These are phyloP conservation scores for Saccharomyces eubayanus DNA, from an alignment of 805 yeast genomes.

Conservation along the genomic window DNA sequence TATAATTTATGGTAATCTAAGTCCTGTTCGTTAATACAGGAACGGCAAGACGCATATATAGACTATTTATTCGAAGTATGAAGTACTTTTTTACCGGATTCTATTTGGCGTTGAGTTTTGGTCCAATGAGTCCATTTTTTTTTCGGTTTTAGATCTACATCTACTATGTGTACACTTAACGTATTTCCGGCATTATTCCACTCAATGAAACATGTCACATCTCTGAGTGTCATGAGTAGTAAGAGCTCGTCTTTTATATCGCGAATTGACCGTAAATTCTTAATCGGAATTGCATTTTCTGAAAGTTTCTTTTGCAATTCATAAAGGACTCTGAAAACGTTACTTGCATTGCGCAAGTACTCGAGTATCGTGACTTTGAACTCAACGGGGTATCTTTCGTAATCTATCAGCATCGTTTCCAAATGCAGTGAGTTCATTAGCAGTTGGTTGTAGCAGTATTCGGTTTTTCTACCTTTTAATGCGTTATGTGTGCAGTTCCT, in stretches of 20 bases:
- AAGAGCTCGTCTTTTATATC: constrained; percentile 17
- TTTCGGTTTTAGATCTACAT: constrained; percentile 45
- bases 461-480: constrained; percentile 13
- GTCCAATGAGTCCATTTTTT: constrained; percentile 43
- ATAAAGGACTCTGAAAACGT: constrained; percentile 17
- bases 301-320: constrained; percentile 16
- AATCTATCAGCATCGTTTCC: constrained; percentile 4
- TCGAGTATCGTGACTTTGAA: constrained; percentile 10
- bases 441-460: constrained; percentile 19
- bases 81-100: not conserved
- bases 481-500: constrained; percentile 27
- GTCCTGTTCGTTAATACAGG: not conserved
- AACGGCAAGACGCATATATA: not conserved
- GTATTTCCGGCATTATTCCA: constrained; percentile 10
- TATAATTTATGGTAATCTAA: not conserved
- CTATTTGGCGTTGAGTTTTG: constrained; percentile 30
- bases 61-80: not conserved
- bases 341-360: constrained; percentile 17
- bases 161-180: constrained; percentile 32
- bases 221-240: constrained; percentile 33
- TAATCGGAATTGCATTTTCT: not conserved
- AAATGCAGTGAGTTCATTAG: constrained; percentile 9
- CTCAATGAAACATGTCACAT: constrained; percentile 31
- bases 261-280: constrained; percentile 1
- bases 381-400: constrained; percentile 6